These are phyloP conservation scores for Saksenaea vasiformis DNA, from an alignment of 371 early-diverging fungal genomes.

Conservation along the genomic window DNA sequence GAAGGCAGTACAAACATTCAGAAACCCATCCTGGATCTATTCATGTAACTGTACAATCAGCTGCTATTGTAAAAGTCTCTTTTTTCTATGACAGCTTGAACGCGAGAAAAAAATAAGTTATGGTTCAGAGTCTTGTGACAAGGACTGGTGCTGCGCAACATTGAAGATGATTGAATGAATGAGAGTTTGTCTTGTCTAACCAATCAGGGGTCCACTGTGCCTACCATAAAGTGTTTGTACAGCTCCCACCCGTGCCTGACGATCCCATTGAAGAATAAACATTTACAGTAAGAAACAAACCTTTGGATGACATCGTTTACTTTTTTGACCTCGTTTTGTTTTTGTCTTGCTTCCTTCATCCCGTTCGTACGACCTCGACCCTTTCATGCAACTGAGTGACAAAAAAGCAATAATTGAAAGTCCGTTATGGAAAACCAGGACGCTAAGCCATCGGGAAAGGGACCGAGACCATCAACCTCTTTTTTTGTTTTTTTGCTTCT, in stretches of 20 bases:
- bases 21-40: no score
- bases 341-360: neutral
- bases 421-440: conserved; percentile 14
- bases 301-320: no score
- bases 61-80: neutral
- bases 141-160: neutral
- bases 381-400: neutral
- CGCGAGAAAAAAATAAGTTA: neutral
- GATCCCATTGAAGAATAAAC: neutral
- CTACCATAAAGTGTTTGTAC: no score
- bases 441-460: neutral
- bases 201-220: neutral
- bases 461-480: neutral
- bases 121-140: neutral
- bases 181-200: neutral
- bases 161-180: neutral
- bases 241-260: no score
- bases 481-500: no score
- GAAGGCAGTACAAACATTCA: neutral
- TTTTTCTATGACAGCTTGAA: neutral
- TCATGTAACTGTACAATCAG: no score
- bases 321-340: neutral
- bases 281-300: no score
- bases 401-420: conserved; percentile 8
- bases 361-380: neutral